A percentile compares a stretch with the other conserved stretches of the same genome.
These are phyloP conservation scores for Globisporangium megalacanthum DNA, from an alignment of 352 stramenopile species.

Conservation along the genomic window DNA sequence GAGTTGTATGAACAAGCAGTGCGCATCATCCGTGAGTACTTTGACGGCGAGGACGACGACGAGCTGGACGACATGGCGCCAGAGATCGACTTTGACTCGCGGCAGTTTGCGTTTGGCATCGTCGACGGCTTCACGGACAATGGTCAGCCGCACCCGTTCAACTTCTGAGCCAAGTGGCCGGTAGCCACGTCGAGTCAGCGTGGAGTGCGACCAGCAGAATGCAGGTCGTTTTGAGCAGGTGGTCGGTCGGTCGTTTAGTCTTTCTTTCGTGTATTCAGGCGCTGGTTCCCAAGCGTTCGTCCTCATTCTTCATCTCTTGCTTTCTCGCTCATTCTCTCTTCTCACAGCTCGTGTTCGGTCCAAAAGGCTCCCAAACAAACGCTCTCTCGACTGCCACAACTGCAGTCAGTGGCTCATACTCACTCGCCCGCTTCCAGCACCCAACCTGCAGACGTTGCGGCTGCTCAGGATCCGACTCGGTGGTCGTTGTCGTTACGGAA, in stretches of 20 bases:
- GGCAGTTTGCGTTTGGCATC: constrained; percentile 64
- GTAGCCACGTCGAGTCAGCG: not conserved
- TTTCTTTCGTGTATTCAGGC: not conserved
- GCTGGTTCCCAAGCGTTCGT: not conserved
- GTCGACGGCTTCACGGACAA: constrained; percentile 11
- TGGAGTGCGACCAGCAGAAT: not conserved
- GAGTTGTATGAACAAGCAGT: constrained; percentile 93
- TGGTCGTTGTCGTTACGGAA: not conserved
- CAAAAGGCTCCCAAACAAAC: no score
- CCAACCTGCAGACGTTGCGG: not conserved
- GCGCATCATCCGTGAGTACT: constrained; percentile 96
- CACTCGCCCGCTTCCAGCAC: no score
- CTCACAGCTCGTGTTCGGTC: not conserved
- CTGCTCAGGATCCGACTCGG: not conserved
- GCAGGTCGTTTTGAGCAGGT: not conserved
- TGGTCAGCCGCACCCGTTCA: constrained; percentile 8
- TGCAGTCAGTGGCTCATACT: not conserved
- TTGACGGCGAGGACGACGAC: constrained; percentile 96
- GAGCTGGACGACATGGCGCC: constrained; percentile 68
- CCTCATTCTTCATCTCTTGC: not conserved
- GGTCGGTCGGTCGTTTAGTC: no score
- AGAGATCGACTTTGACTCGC: constrained; percentile 35
- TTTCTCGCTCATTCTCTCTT: not conserved
- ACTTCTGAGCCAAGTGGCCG: constrained; percentile 1
- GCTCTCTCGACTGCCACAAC: no score